These are phyloP conservation scores for Lantana camara DNA, from an alignment of 257 asterid genomes.

Conservation along the genomic window DNA sequence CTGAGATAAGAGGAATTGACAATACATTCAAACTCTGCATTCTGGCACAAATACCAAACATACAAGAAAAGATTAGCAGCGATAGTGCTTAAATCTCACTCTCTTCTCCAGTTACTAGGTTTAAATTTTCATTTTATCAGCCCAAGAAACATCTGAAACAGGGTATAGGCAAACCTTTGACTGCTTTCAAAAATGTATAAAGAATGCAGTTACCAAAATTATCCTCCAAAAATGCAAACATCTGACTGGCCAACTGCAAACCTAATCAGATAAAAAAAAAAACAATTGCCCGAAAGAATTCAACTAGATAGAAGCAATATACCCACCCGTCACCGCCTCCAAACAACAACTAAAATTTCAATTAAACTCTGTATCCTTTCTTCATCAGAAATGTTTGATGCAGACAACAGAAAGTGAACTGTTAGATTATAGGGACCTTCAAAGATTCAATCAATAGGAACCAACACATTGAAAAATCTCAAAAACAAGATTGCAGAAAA, in stretches of 20 bases:
- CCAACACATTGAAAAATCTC: neutral
- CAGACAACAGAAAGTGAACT: neutral
- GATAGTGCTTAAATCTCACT: too few relatives aligned
- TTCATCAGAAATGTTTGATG: neutral
- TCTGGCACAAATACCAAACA: too few relatives aligned
- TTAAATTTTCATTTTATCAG: too few relatives aligned
- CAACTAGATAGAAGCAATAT: slow-evolving; percentile 2
- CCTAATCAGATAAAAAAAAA: neutral
- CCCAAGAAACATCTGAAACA: too few relatives aligned
- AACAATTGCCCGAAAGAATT: neutral
- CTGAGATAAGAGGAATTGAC: too few relatives aligned
- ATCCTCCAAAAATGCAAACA: neutral
- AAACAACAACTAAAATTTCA: neutral
- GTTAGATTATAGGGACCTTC: neutral
- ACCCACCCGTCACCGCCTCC: neutral
- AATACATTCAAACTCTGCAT: too few relatives aligned
- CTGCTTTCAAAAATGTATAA: too few relatives aligned
- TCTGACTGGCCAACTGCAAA: neutral
- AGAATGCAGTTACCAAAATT: too few relatives aligned
- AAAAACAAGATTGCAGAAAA: neutral
- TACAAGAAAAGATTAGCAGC: too few relatives aligned
- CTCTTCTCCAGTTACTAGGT: too few relatives aligned
- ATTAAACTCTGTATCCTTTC: neutral
- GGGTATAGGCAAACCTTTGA: too few relatives aligned
- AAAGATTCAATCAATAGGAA: slow-evolving; percentile 5